These are phyloP conservation scores for Wickerhamomyces queroliae DNA, from an alignment of 805 yeast species.

Conservation along the genomic window DNA sequence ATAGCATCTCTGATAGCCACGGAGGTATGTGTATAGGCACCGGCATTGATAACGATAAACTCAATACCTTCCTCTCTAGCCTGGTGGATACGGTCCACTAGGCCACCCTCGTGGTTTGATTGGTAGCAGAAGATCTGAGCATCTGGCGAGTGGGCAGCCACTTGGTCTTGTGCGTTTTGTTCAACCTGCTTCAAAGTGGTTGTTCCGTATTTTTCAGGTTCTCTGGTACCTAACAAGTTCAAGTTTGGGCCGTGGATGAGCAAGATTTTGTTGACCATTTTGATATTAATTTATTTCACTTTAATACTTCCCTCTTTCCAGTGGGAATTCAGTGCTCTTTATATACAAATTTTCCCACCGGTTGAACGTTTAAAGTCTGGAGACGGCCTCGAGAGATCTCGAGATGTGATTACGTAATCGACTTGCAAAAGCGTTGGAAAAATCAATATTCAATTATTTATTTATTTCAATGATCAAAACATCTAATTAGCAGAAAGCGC, in stretches of 20 bases:
- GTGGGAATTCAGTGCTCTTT: no score
- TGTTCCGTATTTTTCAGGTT: conserved; percentile 46
- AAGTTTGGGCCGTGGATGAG: conserved; percentile 45
- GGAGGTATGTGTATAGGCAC: conserved; percentile 48
- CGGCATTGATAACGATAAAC: conserved; percentile 44
- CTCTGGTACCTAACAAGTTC: conserved; percentile 42
- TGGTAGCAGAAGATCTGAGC: conserved; percentile 32
- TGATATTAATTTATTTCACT: background rate
- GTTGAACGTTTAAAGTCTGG: no score
- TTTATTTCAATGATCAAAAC: no score
- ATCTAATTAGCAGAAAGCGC: background rate
- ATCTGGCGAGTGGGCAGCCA: conserved; percentile 19
- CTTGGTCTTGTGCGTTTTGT: conserved; percentile 26
- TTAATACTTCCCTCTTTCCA: background rate
- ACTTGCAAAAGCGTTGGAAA: no score
- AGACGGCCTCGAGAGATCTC: no score
- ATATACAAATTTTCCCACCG: no score
- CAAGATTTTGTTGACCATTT: conserved; percentile 23
- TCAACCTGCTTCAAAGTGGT: conserved; percentile 39
- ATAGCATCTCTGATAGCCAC: conserved; percentile 46
- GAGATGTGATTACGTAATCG: no score
- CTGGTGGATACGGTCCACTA: conserved; percentile 41
- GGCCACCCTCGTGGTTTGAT: conserved; percentile 39
- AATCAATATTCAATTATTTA: no score
- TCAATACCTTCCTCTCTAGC: conserved; percentile 31